phyloP scores from a whole-genome alignment of 2,329 filamentous ascomycete species.

The Ophiocordyceps australis region DNA sequence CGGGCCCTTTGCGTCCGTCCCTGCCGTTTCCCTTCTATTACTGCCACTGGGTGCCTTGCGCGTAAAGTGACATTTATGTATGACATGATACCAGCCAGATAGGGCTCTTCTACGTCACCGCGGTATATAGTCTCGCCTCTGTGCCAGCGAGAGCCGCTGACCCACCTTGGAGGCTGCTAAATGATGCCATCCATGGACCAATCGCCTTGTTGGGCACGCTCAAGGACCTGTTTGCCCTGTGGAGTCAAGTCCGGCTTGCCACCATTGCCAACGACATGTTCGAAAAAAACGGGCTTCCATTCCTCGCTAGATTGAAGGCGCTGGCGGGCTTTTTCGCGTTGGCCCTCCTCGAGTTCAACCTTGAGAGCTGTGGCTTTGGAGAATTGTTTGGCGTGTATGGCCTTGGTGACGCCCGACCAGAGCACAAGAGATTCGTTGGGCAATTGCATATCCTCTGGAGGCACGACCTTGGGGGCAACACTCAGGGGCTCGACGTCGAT shows the following conservation, averaged over 20 bases:
- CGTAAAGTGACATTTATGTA: too few relatives aligned
- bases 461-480: slow-evolving; percentile 62
- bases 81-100: too few relatives aligned
- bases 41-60: too few relatives aligned
- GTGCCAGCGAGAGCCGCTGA: too few relatives aligned
- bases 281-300: slow-evolving; percentile 86
- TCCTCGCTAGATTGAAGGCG: slow-evolving; percentile 49
- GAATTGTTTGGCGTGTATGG: slow-evolving; percentile 71
- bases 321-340: slow-evolving; percentile 69
- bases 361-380: slow-evolving; percentile 72
- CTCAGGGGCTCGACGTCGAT: slow-evolving; percentile 76
- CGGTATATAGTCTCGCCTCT: too few relatives aligned
- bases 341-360: slow-evolving; percentile 77
- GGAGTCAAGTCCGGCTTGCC: slow-evolving; percentile 37
- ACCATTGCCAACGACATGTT: slow-evolving; percentile 32
- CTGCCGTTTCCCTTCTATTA: too few relatives aligned
- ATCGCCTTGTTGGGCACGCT: slow-evolving; percentile 31
- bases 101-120: too few relatives aligned
- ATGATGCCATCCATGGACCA: slow-evolving; percentile 30
- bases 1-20: too few relatives aligned
- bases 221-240: slow-evolving; percentile 30
- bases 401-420: slow-evolving; percentile 75
- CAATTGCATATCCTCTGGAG: slow-evolving; percentile 61
- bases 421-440: slow-evolving; percentile 78
- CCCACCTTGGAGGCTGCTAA: slow-evolving; percentile 4